Evolutionary conservation across 768 basidiomycete species (phyloP), one percentile per base, ranked within the genome.

Genomic region (Mycena olivaceomarginata): DNA sequence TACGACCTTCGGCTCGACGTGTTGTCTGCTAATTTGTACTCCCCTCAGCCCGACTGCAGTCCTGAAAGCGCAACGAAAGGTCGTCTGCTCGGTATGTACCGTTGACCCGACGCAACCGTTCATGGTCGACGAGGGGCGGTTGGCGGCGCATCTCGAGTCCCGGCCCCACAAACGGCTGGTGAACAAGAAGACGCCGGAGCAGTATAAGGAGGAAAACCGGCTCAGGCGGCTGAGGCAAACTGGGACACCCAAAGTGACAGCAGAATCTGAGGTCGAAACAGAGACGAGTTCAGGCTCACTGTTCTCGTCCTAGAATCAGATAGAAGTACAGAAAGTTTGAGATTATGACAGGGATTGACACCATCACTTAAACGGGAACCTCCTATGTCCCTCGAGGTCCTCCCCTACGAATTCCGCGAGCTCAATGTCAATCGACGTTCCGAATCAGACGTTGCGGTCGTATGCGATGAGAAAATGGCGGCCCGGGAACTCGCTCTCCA

Each of bases 1-100:
- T 81, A 31, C 31, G 31, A 31, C 41, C 7, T 67, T 40, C 22
- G 16, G 20, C 22, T 40, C 20, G 22, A 22, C 16, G 39, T 15
- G 2, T 22, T 18, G 20, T 22, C 12, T 40, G 18, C 48, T 75
- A 41, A 25, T 79, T 37, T 48, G 22, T 22, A 20, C 46, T 43
- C 63, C 77, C 37, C 43, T 25, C 72, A 97, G 95, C 77, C 94
- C 95, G 3, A 84, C 85, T 1, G 88, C 89, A 4, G 85, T 92
- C 20, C 84, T 96, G 5, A 82, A 85, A 60, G 91, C 92, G 1
- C 90, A 92, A 66, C 90, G 87, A 71, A 93, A 93, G 78, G 82
- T 89, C 8, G 85, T 91, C 5, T 97, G 96, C 82, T 80, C 88
- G 3, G 82, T 89, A 12, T 97, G 96, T 80, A 96, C 95, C 11